These are phyloP conservation scores for Cladosporium phlei DNA, from an alignment of 2,329 filamentous ascomycete genomes.

Conservation along the genomic window DNA sequence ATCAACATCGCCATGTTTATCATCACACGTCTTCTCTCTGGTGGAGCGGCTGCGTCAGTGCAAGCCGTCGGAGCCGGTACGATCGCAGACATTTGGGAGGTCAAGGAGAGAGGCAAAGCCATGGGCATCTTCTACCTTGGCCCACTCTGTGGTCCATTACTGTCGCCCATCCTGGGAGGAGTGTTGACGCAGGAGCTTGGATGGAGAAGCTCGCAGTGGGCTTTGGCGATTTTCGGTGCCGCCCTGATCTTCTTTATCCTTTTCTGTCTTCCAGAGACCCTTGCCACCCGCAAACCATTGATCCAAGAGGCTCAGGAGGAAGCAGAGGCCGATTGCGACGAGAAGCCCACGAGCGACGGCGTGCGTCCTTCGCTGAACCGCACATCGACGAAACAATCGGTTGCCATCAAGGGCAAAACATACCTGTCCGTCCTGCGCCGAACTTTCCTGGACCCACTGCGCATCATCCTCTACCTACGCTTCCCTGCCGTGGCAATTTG, in stretches of 20 bases:
- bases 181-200: conserved; percentile 62
- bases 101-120: conserved; percentile 66
- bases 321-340: conserved; percentile 23
- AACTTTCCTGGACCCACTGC: conserved; percentile 66
- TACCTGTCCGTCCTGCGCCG: conserved; percentile 53
- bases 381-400: conserved; percentile 59
- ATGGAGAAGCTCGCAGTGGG: conserved; percentile 77
- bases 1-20: conserved; percentile 71
- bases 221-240: conserved; percentile 65
- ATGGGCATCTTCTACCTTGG: conserved; percentile 83
- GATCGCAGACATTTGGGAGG: conserved; percentile 75
- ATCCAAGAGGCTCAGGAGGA: conserved; percentile 28
- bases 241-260: conserved; percentile 53
- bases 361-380: conserved; percentile 34
- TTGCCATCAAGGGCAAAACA: conserved; percentile 53
- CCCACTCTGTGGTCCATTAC: conserved; percentile 66
- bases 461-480: conserved; percentile 64
- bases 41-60: conserved; percentile 73
- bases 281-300: conserved; percentile 34
- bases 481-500: conserved; percentile 70
- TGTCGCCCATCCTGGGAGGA: conserved; percentile 74
- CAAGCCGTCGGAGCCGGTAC: conserved; percentile 81
- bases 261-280: conserved; percentile 62
- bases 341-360: conserved; percentile 19
- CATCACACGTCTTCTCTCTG: conserved; percentile 67